These are phyloP conservation scores for Kalanchoe fedtschenkoi DNA, from an alignment of 164 flowering plant genomes.

Conservation along the genomic window DNA sequence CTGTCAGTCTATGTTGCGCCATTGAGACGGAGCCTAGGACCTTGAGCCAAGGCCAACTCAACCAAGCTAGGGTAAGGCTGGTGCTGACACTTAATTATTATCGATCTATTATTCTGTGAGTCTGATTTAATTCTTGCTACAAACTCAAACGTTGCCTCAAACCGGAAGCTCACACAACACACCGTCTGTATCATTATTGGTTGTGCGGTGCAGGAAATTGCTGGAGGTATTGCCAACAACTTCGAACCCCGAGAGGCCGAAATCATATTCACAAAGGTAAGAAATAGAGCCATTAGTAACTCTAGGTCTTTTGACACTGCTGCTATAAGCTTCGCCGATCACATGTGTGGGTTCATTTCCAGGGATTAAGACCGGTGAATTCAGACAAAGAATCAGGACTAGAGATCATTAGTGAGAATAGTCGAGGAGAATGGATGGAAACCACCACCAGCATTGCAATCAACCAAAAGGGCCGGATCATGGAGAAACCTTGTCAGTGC, in stretches of 20 bases:
- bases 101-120: too few species aligned
- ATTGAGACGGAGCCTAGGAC: slow-evolving; percentile 65
- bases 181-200: neutral
- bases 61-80: slow-evolving; percentile 37
- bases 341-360: neutral
- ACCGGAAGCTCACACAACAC: neutral
- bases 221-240: slow-evolving; percentile 26
- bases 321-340: neutral
- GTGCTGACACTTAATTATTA: neutral
- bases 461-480: neutral
- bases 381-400: neutral
- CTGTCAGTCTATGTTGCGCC: slow-evolving; percentile 32
- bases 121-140: too few species aligned
- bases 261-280: slow-evolving; percentile 21
- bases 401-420: neutral
- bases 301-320: neutral
- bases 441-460: slow-evolving; percentile 9
- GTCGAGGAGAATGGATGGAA: slow-evolving; percentile 3
- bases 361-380: neutral
- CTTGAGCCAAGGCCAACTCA: slow-evolving; percentile 33
- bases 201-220: slow-evolving; percentile 27
- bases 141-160: neutral
- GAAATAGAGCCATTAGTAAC: neutral
- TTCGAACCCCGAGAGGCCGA: slow-evolving; percentile 17
- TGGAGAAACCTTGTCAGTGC: slow-evolving; percentile 19